phyloP scores from a whole-genome alignment of 2,329 filamentous ascomycete species.

The Spiromastix sp. region DNA sequence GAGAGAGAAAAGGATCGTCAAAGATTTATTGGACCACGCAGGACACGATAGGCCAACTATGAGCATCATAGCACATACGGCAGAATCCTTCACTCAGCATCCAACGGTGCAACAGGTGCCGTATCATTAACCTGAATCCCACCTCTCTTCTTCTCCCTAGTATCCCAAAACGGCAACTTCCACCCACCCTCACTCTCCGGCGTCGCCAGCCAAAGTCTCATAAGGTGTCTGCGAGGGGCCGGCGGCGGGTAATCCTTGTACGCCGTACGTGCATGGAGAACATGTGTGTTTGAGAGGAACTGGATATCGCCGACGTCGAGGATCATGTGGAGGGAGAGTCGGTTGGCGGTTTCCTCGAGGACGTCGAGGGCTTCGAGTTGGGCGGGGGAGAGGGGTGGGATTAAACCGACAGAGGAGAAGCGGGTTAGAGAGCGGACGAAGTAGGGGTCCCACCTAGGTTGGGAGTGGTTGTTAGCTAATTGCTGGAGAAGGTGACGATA shows the following conservation, averaged over 20 bases:
- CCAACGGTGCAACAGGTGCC: slow-evolving; percentile 61
- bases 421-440: slow-evolving; percentile 66
- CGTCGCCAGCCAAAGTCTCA: slow-evolving; percentile 75
- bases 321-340: slow-evolving; percentile 70
- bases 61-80: too few species aligned
- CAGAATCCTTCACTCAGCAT: slow-evolving; percentile 70
- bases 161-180: slow-evolving; percentile 74
- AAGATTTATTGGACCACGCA: too few species aligned
- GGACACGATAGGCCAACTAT: too few species aligned
- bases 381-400: slow-evolving; percentile 59
- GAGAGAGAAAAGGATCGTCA: too few species aligned
- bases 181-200: slow-evolving; percentile 77
- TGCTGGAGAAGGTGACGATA: background rate
- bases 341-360: slow-evolving; percentile 65
- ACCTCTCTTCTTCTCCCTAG: slow-evolving; percentile 72
- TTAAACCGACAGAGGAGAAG: slow-evolving; percentile 61
- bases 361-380: slow-evolving; percentile 59
- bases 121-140: slow-evolving; percentile 81
- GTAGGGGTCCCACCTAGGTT: slow-evolving; percentile 66
- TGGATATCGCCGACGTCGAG: slow-evolving; percentile 82
- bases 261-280: slow-evolving; percentile 70
- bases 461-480: background rate
- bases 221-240: slow-evolving; percentile 62
- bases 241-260: slow-evolving; percentile 65
- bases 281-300: slow-evolving; percentile 70